These are phyloP conservation scores for Lichenothelia convexa DNA, from an alignment of 495 filamentous ascomycete genomes.

Conservation along the genomic window DNA sequence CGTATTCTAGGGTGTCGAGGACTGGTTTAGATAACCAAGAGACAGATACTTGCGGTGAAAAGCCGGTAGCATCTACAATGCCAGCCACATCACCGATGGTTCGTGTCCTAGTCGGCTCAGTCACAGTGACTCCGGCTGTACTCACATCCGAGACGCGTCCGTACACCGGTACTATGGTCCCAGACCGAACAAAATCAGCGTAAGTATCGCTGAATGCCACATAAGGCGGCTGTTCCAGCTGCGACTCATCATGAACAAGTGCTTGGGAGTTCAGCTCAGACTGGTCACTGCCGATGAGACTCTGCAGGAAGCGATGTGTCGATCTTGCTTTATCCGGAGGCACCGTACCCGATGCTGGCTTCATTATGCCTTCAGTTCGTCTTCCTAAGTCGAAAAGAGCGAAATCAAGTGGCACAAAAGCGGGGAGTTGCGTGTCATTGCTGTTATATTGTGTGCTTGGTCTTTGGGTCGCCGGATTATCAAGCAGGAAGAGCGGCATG, in stretches of 20 bases:
- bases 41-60: conserved; percentile 40
- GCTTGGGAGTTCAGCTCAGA: neutral
- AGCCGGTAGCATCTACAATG: conserved; percentile 64
- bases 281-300: neutral
- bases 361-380: conserved; percentile 34
- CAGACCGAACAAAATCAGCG: conserved; percentile 47
- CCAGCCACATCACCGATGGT: conserved; percentile 38
- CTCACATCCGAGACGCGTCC: conserved; percentile 19
- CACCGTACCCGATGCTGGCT: conserved; percentile 37
- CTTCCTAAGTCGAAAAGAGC: conserved; percentile 50
- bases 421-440: conserved; percentile 11
- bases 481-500: conserved; percentile 44
- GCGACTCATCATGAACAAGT: neutral
- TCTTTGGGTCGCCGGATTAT: conserved; percentile 13
- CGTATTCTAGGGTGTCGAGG: conserved; percentile 35
- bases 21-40: conserved; percentile 39
- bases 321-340: conserved; percentile 31
- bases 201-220: conserved; percentile 55
- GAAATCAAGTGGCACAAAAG: conserved; percentile 63
- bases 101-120: neutral
- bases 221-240: conserved; percentile 30
- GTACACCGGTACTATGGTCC: conserved; percentile 32
- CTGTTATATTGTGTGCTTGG: conserved; percentile 21
- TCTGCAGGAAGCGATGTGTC: conserved; percentile 34
- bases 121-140: neutral